Conservation (phyloP, 1,284 basidiomycete genomes). For the Trichosporon inkin region DNA sequence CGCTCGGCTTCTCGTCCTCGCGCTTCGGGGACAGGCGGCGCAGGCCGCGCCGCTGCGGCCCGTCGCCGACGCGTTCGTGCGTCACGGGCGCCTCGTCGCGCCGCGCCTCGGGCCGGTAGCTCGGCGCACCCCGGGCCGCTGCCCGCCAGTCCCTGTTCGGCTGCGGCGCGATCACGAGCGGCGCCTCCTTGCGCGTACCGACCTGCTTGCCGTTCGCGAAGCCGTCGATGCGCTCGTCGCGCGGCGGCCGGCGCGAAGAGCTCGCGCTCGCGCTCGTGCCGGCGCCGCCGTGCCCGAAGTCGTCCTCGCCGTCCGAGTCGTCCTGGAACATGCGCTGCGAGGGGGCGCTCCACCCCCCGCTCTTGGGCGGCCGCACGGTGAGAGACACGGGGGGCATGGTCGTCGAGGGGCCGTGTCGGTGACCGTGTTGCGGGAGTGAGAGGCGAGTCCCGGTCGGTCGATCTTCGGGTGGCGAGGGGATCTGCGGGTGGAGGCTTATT, state of each 20-base stretch:
- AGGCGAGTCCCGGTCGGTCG: neutral
- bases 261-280: neutral
- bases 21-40: constrained; percentile 37
- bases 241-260: neutral
- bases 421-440: constrained; percentile 4
- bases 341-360: constrained; percentile 27
- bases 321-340: constrained; percentile 41
- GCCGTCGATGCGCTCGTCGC: constrained; percentile 66
- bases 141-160: constrained; percentile 85
- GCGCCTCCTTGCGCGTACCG: constrained; percentile 63
- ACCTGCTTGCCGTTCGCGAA: constrained; percentile 51
- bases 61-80: constrained; percentile 59
- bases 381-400: constrained; percentile 47
- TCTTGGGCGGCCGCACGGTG: constrained; percentile 43
- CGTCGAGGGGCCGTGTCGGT: constrained; percentile 3
- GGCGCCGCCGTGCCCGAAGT: constrained; percentile 13
- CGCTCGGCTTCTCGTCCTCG: constrained; percentile 23
- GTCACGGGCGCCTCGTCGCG: constrained; percentile 48
- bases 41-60: constrained; percentile 73
- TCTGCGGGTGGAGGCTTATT: neutral
- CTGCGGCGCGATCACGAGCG: constrained; percentile 74
- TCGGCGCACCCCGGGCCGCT: constrained; percentile 53
- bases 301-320: constrained; percentile 41
- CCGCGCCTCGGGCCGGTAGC: constrained; percentile 59
- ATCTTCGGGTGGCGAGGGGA: constrained; percentile 3